Evolutionary conservation across 1,284 basidiomycete genomes (phyloP), one percentile per base, ranked within the genome.

Genomic region (Thelephora terrestris): DNA sequence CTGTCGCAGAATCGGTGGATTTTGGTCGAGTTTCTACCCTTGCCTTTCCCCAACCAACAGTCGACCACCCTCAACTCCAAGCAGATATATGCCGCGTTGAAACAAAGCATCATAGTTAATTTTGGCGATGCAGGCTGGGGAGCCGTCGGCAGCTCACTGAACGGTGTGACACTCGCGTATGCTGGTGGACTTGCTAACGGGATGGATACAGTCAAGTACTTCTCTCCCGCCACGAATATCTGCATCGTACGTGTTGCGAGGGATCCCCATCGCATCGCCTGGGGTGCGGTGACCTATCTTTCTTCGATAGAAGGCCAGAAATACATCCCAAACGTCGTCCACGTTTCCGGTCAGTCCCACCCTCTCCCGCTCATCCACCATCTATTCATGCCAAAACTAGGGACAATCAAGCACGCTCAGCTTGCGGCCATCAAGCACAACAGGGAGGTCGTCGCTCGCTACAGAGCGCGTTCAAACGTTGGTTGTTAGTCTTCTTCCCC

Each of bases 41-140:
- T 64, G 55, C 50, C 53, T 59, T 20, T 43, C 60, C n/a, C 47
- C 57, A 25, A 47, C 53, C 12, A 46, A 45, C 24, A 48, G 46
- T 14, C 12, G 40, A 43, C 17, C 48, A 47, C 1, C 27, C 45
- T 83, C 12, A 76, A 74, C 43, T 71, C 73, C 23, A 82, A 81
- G 56, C 71, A 76, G 25, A 75, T 90, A 46, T 85, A 76, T 65
- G 61, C 69, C 4, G 78, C 84, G 0, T 61, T 90, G 39, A 79
- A 78, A 56, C 78, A 86, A 58, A 84, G 79, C 57, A 67, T 88
- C n/a, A 58, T 87, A 47, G 59, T 63, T 16, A 79, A 87, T 56
- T 90, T 89, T 57, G 87, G 87, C 3, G 85, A 89, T 58, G 69
- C 74, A 0, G 87, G 86, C 5, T 90, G 87, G 86, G 87, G 86